phyloP scores from a whole-genome alignment of 1,284 basidiomycete genomes.

The Hymenochaete sp. region DNA sequence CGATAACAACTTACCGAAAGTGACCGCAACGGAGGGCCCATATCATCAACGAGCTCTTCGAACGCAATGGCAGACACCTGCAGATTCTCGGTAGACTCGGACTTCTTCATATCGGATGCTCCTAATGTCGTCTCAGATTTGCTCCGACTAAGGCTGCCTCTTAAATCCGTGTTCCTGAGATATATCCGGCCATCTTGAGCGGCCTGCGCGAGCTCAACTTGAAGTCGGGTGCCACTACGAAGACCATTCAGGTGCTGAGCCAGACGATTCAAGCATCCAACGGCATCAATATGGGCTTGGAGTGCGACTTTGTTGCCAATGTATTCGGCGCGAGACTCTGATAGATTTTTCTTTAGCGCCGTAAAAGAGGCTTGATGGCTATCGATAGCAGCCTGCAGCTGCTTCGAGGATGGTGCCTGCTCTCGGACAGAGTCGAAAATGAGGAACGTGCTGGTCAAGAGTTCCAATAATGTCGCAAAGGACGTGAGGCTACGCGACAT shows the following conservation, averaged over 20 bases:
- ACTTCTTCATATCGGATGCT: slow-evolving; percentile 40
- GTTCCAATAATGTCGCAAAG: slow-evolving; percentile 74
- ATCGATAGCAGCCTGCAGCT: slow-evolving; percentile 67
- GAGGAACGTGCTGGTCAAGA: slow-evolving; percentile 78
- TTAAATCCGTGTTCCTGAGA: slow-evolving; percentile 23
- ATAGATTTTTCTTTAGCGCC: slow-evolving; percentile 72
- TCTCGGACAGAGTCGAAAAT: slow-evolving; percentile 31
- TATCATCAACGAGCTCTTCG: slow-evolving; percentile 72
- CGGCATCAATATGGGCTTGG: slow-evolving; percentile 74
- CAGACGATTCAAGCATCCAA: slow-evolving; percentile 75
- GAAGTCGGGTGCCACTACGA: slow-evolving; percentile 72
- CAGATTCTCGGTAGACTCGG: too few relatives aligned
- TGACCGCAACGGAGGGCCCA: slow-evolving; percentile 69
- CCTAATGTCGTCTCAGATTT: slow-evolving; percentile 26
- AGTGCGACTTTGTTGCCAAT: slow-evolving; percentile 34
- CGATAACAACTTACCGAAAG: slow-evolving; percentile 52
- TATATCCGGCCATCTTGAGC: slow-evolving; percentile 47
- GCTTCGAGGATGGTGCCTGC: slow-evolving; percentile 34
- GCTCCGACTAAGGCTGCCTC: slow-evolving; percentile 15
- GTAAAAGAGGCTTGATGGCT: slow-evolving; percentile 84
- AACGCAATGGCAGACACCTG: slow-evolving; percentile 70
- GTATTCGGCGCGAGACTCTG: slow-evolving; percentile 81
- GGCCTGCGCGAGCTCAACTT: slow-evolving; percentile 70
- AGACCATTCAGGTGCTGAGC: slow-evolving; percentile 88
- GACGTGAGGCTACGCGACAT: slow-evolving; percentile 83